phyloP scores from a whole-genome alignment of 2,329 filamentous ascomycete genomes.

The Alternaria conjuncta region DNA sequence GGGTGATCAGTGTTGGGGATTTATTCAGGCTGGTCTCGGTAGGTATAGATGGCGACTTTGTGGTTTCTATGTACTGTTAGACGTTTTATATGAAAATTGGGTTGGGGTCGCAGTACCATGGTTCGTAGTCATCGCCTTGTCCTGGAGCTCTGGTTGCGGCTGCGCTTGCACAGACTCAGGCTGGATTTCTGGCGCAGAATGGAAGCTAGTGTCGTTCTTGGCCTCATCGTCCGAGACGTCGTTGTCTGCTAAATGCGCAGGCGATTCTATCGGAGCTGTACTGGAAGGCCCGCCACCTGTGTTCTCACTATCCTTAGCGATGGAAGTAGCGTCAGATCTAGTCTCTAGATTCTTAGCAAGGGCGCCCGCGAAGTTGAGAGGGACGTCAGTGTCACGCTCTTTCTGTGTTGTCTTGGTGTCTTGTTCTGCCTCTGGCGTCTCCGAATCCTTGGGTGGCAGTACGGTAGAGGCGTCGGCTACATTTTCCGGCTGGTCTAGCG shows the following conservation, averaged over 20 bases:
- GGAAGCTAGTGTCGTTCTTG: conserved; percentile 32
- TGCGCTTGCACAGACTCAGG: conserved; percentile 13
- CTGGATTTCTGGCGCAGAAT: conserved; percentile 30
- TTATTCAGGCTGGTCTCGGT: neutral
- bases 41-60: neutral
- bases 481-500: neutral
- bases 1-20: neutral
- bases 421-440: neutral
- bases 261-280: neutral
- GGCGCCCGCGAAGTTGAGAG: neutral
- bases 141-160: neutral
- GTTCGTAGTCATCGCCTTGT: conserved; percentile 4
- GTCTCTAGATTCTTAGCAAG: neutral
- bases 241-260: conserved; percentile 3
- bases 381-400: neutral
- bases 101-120: neutral
- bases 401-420: neutral
- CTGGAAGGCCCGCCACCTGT: neutral
- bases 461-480: neutral
- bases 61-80: neutral
- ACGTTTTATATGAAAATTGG: neutral
- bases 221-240: conserved; percentile 30
- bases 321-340: neutral
- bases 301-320: neutral
- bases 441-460: neutral